Evolutionary conservation across 1,284 basidiomycete genomes (phyloP).

Genomic region (Crocinoboletus sp.): DNA sequence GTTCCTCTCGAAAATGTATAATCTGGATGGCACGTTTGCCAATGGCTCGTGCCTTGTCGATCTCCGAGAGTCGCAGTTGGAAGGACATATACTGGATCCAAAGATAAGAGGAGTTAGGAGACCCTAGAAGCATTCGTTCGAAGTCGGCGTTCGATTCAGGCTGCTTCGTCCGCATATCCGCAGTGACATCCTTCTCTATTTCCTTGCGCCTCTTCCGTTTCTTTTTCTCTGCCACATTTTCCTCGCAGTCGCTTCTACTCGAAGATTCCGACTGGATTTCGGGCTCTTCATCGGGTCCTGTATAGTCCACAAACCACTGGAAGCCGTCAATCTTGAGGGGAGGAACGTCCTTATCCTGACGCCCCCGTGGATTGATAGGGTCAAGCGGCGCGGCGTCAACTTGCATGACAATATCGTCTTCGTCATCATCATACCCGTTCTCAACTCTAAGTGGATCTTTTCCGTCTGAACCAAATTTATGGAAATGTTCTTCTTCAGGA

Average conservation of each 20-base stretch:
- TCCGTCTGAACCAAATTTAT: constrained; percentile 20
- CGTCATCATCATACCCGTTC: constrained; percentile 30
- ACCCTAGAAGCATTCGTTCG: constrained; percentile 91
- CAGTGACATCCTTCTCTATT: constrained; percentile 80
- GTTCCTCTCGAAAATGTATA: constrained; percentile 96
- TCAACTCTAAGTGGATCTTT: constrained; percentile 23
- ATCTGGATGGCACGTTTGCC: constrained; percentile 81
- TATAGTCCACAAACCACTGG: constrained; percentile 54
- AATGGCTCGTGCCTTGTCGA: constrained; percentile 90
- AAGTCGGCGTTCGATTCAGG: constrained; percentile 94
- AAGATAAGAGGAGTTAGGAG: constrained; percentile 95
- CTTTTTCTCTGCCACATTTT: constrained; percentile 45
- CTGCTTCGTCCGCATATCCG: constrained; percentile 76
- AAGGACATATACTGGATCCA: constrained; percentile 99
- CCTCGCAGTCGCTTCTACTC: constrained; percentile 50
- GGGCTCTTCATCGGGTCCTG: constrained; percentile 34
- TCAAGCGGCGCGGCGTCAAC: constrained; percentile 37
- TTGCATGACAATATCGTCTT: constrained; percentile 38
- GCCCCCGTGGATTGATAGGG: constrained; percentile 11
- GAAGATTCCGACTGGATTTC: constrained; percentile 33
- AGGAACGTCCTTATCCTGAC: constrained; percentile 18
- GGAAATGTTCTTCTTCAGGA: constrained; percentile 18
- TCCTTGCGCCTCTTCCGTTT: constrained; percentile 65
- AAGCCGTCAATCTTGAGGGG: constrained; percentile 62
- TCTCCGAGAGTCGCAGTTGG: constrained; percentile 92